Evolutionary conservation across 2,329 filamentous ascomycete genomes (phyloP).

Genomic region (Fusarium cyanostomum): DNA sequence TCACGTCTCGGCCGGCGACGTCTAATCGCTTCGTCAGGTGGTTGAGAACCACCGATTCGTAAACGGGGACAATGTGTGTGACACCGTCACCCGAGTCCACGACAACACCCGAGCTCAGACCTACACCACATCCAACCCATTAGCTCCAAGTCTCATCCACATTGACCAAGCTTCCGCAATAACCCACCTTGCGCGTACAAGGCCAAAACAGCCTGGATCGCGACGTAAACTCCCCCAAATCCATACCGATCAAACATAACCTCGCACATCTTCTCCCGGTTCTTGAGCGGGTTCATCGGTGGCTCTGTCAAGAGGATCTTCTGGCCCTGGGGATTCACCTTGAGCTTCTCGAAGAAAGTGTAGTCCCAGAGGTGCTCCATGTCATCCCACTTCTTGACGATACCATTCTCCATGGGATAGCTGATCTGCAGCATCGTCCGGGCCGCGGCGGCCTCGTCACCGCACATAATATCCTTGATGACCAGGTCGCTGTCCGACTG

Average conservation of each 20-base stretch:
- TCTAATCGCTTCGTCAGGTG: constrained; percentile 94
- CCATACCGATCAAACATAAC: constrained; percentile 99
- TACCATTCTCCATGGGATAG: constrained; percentile 99
- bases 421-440: constrained; percentile 98
- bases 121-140: constrained; percentile 52
- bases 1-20: constrained; percentile 95
- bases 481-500: constrained; percentile 68
- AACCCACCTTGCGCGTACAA: constrained; percentile 90
- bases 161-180: background rate
- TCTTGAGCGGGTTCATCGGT: constrained; percentile 96
- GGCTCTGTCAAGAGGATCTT: constrained; percentile 98
- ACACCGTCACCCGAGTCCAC: constrained; percentile 98
- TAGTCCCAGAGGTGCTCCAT: constrained; percentile 99
- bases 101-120: constrained; percentile 92
- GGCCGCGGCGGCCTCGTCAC: constrained; percentile 95
- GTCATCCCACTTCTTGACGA: constrained; percentile 99
- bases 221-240: constrained; percentile 97
- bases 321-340: constrained; percentile 86
- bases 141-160: background rate
- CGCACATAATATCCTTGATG: constrained; percentile 99
- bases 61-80: constrained; percentile 97
- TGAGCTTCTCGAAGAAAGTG: constrained; percentile 97
- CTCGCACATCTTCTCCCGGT: constrained; percentile 97
- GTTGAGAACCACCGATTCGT: constrained; percentile 97
- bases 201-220: constrained; percentile 95